These are phyloP conservation scores for Solanum pimpinellifolium DNA, from an alignment of 257 asterid genomes.

Conservation along the genomic window DNA sequence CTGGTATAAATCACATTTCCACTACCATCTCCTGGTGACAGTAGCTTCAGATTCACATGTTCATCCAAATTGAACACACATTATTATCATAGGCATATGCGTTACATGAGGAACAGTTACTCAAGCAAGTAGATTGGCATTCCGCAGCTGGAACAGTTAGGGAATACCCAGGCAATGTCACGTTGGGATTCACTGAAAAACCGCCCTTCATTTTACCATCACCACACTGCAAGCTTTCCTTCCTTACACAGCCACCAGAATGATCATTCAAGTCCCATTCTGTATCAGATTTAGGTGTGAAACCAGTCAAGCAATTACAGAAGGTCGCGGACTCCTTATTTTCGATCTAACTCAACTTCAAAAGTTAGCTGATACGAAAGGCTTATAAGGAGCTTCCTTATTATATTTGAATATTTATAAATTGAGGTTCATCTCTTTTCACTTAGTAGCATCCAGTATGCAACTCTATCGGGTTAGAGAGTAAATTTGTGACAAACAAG, in stretches of 20 bases:
- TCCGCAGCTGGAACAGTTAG: background rate
- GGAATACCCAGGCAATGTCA: background rate
- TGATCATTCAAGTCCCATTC: slow-evolving; percentile 39
- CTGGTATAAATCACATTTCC: background rate
- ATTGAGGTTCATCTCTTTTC: background rate
- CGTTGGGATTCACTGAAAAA: background rate
- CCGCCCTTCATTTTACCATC: background rate
- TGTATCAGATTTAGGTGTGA: background rate
- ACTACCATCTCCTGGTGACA: background rate
- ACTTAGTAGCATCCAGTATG: background rate
- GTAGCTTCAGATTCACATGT: background rate
- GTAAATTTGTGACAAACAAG: background rate
- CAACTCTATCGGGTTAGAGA: background rate
- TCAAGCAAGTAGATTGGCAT: background rate
- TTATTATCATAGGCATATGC: background rate
- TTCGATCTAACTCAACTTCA: background rate
- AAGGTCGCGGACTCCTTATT: slow-evolving; percentile 21
- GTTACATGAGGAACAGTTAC: background rate
- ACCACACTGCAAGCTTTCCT: background rate
- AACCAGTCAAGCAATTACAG: slow-evolving; percentile 39
- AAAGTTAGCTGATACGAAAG: too few relatives aligned
- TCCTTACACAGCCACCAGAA: slow-evolving; percentile 23
- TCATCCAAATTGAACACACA: background rate
- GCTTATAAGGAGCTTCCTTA: background rate
- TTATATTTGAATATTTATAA: background rate